A percentile compares a stretch with the other conserved stretches of the same genome.
phyloP scores from a whole-genome alignment of 345 rosid genomes.

The Salix caprea region DNA sequence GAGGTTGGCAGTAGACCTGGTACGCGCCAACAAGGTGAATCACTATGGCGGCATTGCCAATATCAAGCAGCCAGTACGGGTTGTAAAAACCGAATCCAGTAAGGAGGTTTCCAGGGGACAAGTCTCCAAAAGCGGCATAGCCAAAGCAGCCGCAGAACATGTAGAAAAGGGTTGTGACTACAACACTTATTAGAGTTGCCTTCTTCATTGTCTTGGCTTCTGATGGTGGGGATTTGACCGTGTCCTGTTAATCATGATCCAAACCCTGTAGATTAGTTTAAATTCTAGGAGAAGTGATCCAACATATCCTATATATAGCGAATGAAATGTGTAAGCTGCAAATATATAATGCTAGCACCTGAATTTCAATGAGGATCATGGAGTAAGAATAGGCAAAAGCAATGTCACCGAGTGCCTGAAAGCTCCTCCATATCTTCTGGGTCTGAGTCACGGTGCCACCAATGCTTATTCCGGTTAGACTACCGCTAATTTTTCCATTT shows the following conservation, averaged over 20 bases:
- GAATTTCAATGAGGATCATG: conserved; percentile 76
- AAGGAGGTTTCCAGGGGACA: conserved; percentile 71
- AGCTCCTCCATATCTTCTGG: conserved; percentile 76
- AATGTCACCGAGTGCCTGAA: conserved; percentile 88
- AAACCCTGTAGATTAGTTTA: neutral
- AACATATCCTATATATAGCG: neutral
- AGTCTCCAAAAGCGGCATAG: conserved; percentile 84
- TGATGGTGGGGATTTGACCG: conserved; percentile 59
- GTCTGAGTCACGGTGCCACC: conserved; percentile 48
- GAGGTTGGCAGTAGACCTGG: conserved; percentile 91
- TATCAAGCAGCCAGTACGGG: conserved; percentile 88
- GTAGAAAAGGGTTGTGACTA: conserved; percentile 78
- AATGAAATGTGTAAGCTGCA: neutral
- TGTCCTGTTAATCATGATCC: conserved; percentile 38
- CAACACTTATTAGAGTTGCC: conserved; percentile 61
- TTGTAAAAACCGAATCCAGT: conserved; percentile 74
- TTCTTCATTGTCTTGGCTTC: conserved; percentile 81
- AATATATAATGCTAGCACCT: conserved; percentile 33
- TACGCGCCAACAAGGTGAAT: conserved; percentile 85
- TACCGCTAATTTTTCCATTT: conserved; percentile 54
- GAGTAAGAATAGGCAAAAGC: conserved; percentile 93
- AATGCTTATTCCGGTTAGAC: conserved; percentile 67
- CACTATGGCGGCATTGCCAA: conserved; percentile 75
- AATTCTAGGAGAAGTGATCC: neutral
- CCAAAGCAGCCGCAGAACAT: conserved; percentile 89